phyloP scores from a whole-genome alignment of 2,329 filamentous ascomycete species.

The Aspergillus aculeatus region DNA sequence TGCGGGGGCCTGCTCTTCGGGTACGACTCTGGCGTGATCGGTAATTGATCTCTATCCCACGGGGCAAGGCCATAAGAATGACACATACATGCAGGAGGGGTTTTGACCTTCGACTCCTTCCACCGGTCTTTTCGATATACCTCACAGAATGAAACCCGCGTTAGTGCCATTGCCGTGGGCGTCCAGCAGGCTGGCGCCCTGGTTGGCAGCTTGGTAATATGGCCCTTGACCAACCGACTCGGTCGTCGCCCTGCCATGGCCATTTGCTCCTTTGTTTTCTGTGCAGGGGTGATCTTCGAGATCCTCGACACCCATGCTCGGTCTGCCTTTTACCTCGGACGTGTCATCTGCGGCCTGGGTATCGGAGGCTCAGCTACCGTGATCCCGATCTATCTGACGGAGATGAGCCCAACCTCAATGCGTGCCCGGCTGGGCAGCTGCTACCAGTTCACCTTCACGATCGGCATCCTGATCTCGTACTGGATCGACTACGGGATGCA shows the following conservation, averaged over 20 bases:
- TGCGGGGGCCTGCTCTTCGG: slow-evolving; percentile 50
- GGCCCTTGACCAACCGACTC: slow-evolving; percentile 48
- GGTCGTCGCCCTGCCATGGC: slow-evolving; percentile 50
- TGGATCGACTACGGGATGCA: slow-evolving; percentile 53
- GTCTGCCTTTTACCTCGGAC: slow-evolving; percentile 46
- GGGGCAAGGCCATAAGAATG: background rate
- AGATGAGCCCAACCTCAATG: slow-evolving; percentile 49
- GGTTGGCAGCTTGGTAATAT: slow-evolving; percentile 52
- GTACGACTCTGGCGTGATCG: slow-evolving; percentile 47
- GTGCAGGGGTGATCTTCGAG: slow-evolving; percentile 47
- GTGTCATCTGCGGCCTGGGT: slow-evolving; percentile 51
- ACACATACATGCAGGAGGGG: slow-evolving; percentile 37
- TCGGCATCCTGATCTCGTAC: slow-evolving; percentile 53
- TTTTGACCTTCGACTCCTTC: slow-evolving; percentile 49
- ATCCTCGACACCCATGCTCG: slow-evolving; percentile 49
- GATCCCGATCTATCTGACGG: slow-evolving; percentile 46
- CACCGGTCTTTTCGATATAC: slow-evolving; percentile 44
- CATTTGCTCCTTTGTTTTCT: slow-evolving; percentile 48
- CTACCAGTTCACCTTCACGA: slow-evolving; percentile 53
- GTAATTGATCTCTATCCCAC: slow-evolving; percentile 21
- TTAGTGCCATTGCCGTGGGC: slow-evolving; percentile 51
- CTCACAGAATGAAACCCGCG: slow-evolving; percentile 40
- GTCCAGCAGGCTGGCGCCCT: slow-evolving; percentile 56
- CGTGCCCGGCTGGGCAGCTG: slow-evolving; percentile 51
- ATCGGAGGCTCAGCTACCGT: slow-evolving; percentile 49